Evolutionary conservation across 2,329 filamentous ascomycete genomes (phyloP).

Genomic region (Colletotrichum lupini): DNA sequence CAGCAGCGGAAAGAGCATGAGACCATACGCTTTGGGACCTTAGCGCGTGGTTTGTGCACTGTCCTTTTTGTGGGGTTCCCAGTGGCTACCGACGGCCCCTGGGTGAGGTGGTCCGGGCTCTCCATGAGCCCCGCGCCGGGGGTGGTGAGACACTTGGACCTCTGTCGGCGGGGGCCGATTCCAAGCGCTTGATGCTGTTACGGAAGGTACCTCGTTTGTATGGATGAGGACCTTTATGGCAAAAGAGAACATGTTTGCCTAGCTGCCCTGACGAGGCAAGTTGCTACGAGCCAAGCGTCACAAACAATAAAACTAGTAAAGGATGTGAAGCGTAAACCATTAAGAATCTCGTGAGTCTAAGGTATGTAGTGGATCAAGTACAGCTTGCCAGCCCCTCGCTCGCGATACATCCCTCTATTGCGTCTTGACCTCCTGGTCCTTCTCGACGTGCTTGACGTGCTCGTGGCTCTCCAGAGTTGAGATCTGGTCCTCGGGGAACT

Average conservation of each 20-base stretch:
- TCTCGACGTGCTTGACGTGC: slow-evolving; percentile 80
- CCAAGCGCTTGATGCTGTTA: slow-evolving; percentile 10
- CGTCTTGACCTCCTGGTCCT: slow-evolving; percentile 75
- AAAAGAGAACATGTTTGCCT: not conserved
- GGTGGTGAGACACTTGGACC: slow-evolving; percentile 6
- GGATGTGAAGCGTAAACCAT: slow-evolving; percentile 13
- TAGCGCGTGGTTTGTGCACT: slow-evolving; percentile 7
- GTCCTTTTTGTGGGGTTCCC: slow-evolving; percentile 3
- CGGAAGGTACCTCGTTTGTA: no score
- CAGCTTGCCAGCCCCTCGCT: not conserved
- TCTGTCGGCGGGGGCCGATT: slow-evolving; percentile 17
- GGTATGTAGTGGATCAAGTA: slow-evolving; percentile 8
- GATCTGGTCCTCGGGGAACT: slow-evolving; percentile 75
- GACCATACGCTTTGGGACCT: slow-evolving; percentile 18
- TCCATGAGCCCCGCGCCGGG: slow-evolving; percentile 11
- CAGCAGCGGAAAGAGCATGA: slow-evolving; percentile 18
- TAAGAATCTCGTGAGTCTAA: slow-evolving; percentile 11
- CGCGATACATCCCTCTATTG: slow-evolving; percentile 63
- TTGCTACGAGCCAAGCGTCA: no score
- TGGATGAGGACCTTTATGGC: not conserved
- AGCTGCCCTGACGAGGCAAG: no score
- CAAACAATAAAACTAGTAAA: no score
- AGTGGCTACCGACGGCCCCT: not conserved
- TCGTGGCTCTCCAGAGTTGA: slow-evolving; percentile 74
- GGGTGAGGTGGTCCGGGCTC: not conserved